Base-by-base conservation (phyloP, 805 yeast species). In the Saccharomycopsis capsularis region DNA sequence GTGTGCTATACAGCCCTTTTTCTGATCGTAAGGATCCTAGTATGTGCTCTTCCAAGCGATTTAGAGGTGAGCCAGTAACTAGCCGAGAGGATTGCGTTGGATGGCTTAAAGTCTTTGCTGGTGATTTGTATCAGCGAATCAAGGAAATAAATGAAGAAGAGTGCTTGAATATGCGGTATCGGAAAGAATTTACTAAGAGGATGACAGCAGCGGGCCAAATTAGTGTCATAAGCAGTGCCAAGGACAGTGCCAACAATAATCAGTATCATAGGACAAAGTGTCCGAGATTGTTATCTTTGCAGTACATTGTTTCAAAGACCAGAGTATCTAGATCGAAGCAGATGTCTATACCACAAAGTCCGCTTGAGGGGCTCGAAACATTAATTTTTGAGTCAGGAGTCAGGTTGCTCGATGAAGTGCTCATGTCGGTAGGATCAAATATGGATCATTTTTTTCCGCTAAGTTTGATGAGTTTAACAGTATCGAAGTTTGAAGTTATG, bases 11-110 rank as follows among this genome's bases (percentile, higher is more conserved):
- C 35, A 69, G 69, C n/a, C 81, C 79, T 21, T 66, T 93, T 3
- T 70, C 71, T 6, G 69, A 76, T 11, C 70, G 84, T 42, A 75
- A 80, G 0, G 78, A 79, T 23, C 87, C 89, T 60, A 81, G 95
- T 0, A 91, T 93, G 98, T 81, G 81, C 65, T 83, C 96, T 0
- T 81, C 81, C 43, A 93, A 93, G 61, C 87, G 89, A 60, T 82
- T 91, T 63, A 65, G 81, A 43, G 74, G 77, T 0, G 69, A 70
- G 9, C 68, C 79, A 0, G 79, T 90, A 2, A 64, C 63, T 2
- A 69, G 71, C 2, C 53, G 72, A 4, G 68, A 67, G 2, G 95
- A 86, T 56, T 76, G 85, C 21, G 55, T 68, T 3, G 80, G 78
- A 19, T 91, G 99, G 99, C 66, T 91, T 5, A 78, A 73, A 35